phyloP scores from a whole-genome alignment of 257 asterid species.

The Fraxinus pennsylvanica region DNA sequence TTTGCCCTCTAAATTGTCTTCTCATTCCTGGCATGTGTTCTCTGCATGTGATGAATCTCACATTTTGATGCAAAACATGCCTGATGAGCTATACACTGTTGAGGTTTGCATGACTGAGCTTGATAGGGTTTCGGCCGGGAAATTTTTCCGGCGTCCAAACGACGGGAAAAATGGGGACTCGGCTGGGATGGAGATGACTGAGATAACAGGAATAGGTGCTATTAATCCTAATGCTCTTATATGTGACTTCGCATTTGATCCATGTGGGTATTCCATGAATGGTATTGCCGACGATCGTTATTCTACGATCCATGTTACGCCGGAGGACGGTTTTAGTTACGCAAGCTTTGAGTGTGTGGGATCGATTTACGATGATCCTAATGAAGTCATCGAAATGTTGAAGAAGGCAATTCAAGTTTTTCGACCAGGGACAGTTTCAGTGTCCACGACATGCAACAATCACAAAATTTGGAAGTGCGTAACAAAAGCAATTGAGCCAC shows the following conservation, averaged over 20 bases:
- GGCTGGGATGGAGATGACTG: constrained; percentile 87
- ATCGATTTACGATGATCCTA: constrained; percentile 47
- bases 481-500: constrained; percentile 59
- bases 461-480: constrained; percentile 58
- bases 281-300: constrained; percentile 73
- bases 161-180: constrained; percentile 64
- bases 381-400: constrained; percentile 32
- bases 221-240: constrained; percentile 57
- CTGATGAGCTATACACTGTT: constrained; percentile 49
- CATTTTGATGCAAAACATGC: constrained; percentile 27
- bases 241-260: constrained; percentile 91
- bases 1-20: constrained; percentile 52
- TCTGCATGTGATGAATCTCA: constrained; percentile 51
- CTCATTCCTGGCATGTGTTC: constrained; percentile 87
- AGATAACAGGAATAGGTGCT: constrained; percentile 55
- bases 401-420: constrained; percentile 71
- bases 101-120: constrained; percentile 95
- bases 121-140: constrained; percentile 63
- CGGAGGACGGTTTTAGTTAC: constrained; percentile 93
- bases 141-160: constrained; percentile 57
- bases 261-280: constrained; percentile 97
- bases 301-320: constrained; percentile 93
- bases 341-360: constrained; percentile 87
- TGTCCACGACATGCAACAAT: constrained; percentile 59
- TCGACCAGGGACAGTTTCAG: constrained; percentile 70